These are phyloP conservation scores for Vitis cinerea DNA, from an alignment of 164 flowering plant species.

Conservation along the genomic window DNA sequence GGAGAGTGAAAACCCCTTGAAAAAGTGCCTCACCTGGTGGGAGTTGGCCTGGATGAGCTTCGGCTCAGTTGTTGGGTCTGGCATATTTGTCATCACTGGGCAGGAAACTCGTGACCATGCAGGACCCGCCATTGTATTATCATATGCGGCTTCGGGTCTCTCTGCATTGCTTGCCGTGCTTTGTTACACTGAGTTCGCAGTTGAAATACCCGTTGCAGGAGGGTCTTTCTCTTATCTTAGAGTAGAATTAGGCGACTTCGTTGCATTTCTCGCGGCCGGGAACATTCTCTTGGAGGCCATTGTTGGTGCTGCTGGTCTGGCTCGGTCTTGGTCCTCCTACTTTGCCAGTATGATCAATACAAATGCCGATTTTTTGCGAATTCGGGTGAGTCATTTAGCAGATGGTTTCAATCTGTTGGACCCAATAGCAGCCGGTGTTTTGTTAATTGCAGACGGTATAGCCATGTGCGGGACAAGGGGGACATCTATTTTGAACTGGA, in stretches of 20 bases:
- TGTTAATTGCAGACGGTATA: conserved; percentile 39
- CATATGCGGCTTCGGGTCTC: conserved; percentile 60
- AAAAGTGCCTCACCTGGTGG: conserved; percentile 80
- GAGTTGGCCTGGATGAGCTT: conserved; percentile 79
- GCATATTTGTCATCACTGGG: conserved; percentile 75
- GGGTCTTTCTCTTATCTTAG: conserved; percentile 76
- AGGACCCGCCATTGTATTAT: conserved; percentile 67
- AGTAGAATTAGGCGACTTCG: conserved; percentile 69
- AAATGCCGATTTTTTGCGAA: conserved; percentile 45
- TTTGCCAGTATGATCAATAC: conserved; percentile 48
- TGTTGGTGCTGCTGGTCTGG: conserved; percentile 76
- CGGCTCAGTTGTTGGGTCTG: conserved; percentile 87
- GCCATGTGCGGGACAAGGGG: conserved; percentile 53
- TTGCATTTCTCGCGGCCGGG: conserved; percentile 73
- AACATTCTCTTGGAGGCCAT: conserved; percentile 67
- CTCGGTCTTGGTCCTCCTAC: conserved; percentile 72
- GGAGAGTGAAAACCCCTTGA: conserved; percentile 55
- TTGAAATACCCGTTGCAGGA: conserved; percentile 80
- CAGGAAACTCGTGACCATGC: conserved; percentile 59
- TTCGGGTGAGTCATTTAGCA: conserved; percentile 30
- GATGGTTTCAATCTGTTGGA: conserved; percentile 64
- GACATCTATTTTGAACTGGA: conserved; percentile 58
- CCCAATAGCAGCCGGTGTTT: conserved; percentile 56
- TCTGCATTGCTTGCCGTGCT: conserved; percentile 72
- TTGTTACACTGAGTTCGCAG: conserved; percentile 78